Percentiles rank a stretch among this genome's conserved stretches.
These are phyloP conservation scores for Tripterygium wilfordii DNA, from an alignment of 177 flowering plant genomes.

Conservation along the genomic window DNA sequence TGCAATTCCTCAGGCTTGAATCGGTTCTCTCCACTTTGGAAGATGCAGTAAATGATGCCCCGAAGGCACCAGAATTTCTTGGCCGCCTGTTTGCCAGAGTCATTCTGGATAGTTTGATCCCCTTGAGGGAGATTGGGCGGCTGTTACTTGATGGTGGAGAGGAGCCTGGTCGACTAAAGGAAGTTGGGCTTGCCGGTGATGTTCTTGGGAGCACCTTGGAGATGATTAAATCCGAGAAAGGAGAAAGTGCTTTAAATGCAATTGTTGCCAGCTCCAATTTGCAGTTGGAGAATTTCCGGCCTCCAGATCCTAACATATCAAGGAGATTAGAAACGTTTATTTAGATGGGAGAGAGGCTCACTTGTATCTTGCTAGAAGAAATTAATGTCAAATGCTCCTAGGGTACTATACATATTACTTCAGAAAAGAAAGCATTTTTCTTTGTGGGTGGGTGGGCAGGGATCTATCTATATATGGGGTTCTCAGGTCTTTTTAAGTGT, in stretches of 20 bases:
- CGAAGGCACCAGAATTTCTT: constrained; percentile 80
- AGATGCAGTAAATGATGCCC: constrained; percentile 87
- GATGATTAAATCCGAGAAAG: constrained; percentile 51
- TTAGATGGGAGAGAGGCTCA: constrained; percentile 34
- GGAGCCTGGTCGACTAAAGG: too few species aligned
- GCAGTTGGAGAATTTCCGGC: constrained; percentile 55
- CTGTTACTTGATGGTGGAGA: constrained; percentile 65
- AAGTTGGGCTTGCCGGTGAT: constrained; percentile 64
- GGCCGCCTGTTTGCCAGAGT: constrained; percentile 61
- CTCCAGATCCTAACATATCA: constrained; percentile 39
- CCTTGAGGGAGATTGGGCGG: constrained; percentile 49
- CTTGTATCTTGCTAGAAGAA: constrained; percentile 18
- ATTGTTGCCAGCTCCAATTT: constrained; percentile 41
- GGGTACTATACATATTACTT: constrained; percentile 14
- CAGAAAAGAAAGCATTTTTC: constrained; percentile 3
- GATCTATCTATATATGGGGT: constrained; percentile 10
- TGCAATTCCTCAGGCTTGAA: constrained; percentile 50
- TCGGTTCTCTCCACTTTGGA: constrained; percentile 59
- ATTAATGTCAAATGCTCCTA: constrained; percentile 10
- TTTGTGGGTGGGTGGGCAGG: constrained; percentile 15
- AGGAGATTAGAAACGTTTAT: constrained; percentile 56
- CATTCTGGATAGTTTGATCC: constrained; percentile 43
- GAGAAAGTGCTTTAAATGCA: constrained; percentile 46
- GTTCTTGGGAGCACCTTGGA: constrained; percentile 66
- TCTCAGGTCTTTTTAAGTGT: constrained; percentile 12